phyloP scores from a whole-genome alignment of 2,329 filamentous ascomycete species.

The Venturia carpophila region DNA sequence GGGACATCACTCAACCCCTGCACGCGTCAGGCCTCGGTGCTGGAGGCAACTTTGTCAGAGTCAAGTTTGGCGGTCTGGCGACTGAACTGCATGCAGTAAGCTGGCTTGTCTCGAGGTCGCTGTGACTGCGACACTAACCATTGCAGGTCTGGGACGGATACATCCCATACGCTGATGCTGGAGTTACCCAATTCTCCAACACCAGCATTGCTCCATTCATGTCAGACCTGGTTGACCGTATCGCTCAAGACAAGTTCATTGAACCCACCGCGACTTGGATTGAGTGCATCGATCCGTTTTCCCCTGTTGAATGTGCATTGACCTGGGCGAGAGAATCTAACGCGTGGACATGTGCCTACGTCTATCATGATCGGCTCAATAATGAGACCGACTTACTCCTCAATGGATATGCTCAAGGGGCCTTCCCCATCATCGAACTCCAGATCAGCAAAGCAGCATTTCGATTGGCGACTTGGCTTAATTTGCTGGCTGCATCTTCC shows the following conservation, averaged over 20 bases:
- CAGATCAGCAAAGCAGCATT: constrained; percentile 36
- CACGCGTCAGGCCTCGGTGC: constrained; percentile 43
- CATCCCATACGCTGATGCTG: constrained; percentile 33
- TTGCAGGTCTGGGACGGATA: constrained; percentile 34
- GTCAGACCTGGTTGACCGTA: constrained; percentile 29
- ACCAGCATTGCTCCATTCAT: constrained; percentile 32
- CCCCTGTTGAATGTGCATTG: constrained; percentile 29
- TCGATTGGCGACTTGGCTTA: constrained; percentile 34
- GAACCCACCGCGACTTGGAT: constrained; percentile 32
- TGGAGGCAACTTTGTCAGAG: constrained; percentile 39
- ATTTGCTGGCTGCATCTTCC: constrained; percentile 24
- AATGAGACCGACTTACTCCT: constrained; percentile 27
- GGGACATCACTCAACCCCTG: constrained; percentile 69
- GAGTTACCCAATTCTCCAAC: constrained; percentile 31
- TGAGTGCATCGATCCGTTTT: constrained; percentile 29
- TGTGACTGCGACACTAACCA: background rate
- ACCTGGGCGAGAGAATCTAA: constrained; percentile 35
- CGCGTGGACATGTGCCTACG: constrained; percentile 34
- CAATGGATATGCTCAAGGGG: constrained; percentile 31
- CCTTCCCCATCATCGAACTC: constrained; percentile 34
- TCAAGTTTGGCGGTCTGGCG: constrained; percentile 33
- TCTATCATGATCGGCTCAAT: constrained; percentile 29
- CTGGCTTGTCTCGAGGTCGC: background rate
- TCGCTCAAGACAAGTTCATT: constrained; percentile 30
- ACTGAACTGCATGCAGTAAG: constrained; percentile 37